These are phyloP conservation scores for Grosmannia serpens DNA, from an alignment of 2,329 filamentous ascomycete genomes.

Conservation along the genomic window DNA sequence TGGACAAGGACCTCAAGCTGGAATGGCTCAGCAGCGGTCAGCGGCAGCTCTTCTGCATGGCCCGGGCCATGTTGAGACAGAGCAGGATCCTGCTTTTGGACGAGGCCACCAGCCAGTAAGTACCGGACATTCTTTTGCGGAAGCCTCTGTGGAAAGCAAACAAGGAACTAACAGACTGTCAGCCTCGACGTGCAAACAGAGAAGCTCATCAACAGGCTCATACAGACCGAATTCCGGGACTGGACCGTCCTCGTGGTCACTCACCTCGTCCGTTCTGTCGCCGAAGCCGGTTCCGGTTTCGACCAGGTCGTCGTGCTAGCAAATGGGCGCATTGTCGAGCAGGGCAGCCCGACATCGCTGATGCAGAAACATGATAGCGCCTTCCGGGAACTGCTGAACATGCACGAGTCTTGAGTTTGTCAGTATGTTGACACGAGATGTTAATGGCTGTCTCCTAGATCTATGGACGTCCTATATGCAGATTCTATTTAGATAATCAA, in stretches of 20 bases:
- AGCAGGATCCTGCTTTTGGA: slow-evolving; percentile 33
- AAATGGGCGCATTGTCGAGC: slow-evolving; percentile 19
- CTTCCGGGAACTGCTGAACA: not conserved
- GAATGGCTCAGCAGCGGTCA: slow-evolving; percentile 30
- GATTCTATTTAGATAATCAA: no score
- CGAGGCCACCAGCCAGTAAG: slow-evolving; percentile 27
- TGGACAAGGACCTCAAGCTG: slow-evolving; percentile 23
- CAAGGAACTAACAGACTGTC: not conserved
- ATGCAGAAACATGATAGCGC: not conserved
- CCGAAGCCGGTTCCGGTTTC: slow-evolving; percentile 24
- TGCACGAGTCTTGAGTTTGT: no score
- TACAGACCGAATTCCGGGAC: slow-evolving; percentile 37
- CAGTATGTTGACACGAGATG: no score
- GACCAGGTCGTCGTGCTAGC: slow-evolving; percentile 39
- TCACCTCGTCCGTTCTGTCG: slow-evolving; percentile 28
- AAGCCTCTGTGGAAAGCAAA: not conserved
- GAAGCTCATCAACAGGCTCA: slow-evolving; percentile 39
- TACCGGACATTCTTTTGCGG: not conserved
- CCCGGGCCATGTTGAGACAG: slow-evolving; percentile 30
- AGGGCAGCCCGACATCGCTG: slow-evolving; percentile 10
- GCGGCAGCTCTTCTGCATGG: slow-evolving; percentile 38
- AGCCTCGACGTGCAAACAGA: slow-evolving; percentile 48
- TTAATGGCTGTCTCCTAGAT: no score
- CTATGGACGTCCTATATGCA: no score
- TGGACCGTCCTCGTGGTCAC: slow-evolving; percentile 38